Evolutionary conservation across 495 filamentous ascomycete genomes (phyloP).

Genomic region (Trichoderma virens): DNA sequence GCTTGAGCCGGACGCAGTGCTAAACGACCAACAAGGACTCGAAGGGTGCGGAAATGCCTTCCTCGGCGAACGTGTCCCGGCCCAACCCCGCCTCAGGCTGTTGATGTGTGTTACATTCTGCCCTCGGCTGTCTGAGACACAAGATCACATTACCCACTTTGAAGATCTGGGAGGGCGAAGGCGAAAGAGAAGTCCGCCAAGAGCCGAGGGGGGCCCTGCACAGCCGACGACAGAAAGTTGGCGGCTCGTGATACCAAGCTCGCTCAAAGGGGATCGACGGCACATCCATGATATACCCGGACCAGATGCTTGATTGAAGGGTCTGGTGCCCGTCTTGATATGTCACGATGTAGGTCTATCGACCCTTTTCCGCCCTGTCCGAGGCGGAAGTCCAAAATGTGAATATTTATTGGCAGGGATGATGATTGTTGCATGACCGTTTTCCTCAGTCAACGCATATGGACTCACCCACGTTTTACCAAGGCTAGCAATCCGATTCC

Average conservation of each 20-base stretch:
- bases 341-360: not conserved
- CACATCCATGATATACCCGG: not conserved
- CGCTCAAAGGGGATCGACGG: not conserved
- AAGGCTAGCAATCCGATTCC: too few species aligned
- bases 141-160: not conserved
- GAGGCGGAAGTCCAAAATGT: not conserved
- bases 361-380: not conserved
- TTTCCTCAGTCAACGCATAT: not conserved
- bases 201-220: not conserved
- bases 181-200: not conserved
- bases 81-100: constrained; percentile 7
- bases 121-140: not conserved
- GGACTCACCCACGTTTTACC: too few species aligned
- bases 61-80: constrained; percentile 1
- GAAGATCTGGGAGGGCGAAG: not conserved
- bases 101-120: not conserved
- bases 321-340: not conserved
- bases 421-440: not conserved
- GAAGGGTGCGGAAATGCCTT: not conserved
- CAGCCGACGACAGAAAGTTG: not conserved
- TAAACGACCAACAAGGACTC: not conserved
- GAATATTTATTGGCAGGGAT: not conserved
- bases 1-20: not conserved
- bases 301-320: not conserved
- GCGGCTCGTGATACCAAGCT: not conserved